Evolutionary conservation across 2,329 filamentous ascomycete genomes (phyloP), one percentile per base, ranked within the genome.

Genomic region (Colletotrichum endophyticum): DNA sequence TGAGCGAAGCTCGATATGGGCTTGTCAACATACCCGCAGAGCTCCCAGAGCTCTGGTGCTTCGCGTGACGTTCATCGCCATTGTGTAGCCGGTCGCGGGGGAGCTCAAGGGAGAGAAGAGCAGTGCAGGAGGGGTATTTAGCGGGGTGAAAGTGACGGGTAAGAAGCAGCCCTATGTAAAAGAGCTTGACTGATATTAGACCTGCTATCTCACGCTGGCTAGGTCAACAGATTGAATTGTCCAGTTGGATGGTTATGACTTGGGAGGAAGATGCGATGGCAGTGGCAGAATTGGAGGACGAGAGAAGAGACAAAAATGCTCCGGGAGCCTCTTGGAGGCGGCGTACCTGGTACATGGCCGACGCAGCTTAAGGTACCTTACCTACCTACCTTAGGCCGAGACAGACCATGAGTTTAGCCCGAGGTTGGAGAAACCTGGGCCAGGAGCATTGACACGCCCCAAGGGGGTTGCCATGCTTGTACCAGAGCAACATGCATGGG

Each of bases 61-160:
- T 79, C 89, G 88, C 84, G 91, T 89, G 74, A 93, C 85, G 80
- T 91, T 92, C 84, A 94, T 87, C 71, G 93, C 91, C 93, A 95
- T 95, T 77, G 82, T 84, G 79, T 27, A 27, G 49, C 16, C 39
- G 68, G 66, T 19, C 15, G 34, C n/a, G 71, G 56, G 73, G 64
- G 63, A 59, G 5, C 44, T 15, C 39, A 66, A 44, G 75, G 57
- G 75, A 69, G 28, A 15, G 32, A 63, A 4, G 36, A 32, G 34
- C 11, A 34, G 13, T 13, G 63, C 56, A 25, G 57, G 73, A 66
- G 59, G 63, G 63, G 44, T 44, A 59, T 11, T 39, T 7, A 13
- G n/a, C 8, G 53, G n/a, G 25, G 28, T 22, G 44, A n/a, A 39
- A 28, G 44, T 56, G 59, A 27, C 12, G 56, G n/a, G 32, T 6